These are phyloP conservation scores for Nannizzia gypsea DNA, from an alignment of 2,329 filamentous ascomycete genomes.

Conservation along the genomic window DNA sequence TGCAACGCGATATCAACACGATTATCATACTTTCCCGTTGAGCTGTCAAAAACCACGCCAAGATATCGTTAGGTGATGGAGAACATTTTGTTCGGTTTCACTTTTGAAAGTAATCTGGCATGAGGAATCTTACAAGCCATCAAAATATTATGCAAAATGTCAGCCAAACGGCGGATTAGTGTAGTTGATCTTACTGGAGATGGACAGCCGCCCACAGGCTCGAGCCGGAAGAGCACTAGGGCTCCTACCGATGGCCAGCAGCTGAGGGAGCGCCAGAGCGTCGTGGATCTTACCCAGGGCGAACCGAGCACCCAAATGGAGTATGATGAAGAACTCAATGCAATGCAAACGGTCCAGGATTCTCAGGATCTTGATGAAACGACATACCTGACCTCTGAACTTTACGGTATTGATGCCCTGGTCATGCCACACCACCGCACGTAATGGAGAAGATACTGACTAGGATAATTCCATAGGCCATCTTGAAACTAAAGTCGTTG, in stretches of 20 bases:
- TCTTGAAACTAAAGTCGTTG: constrained; percentile 47
- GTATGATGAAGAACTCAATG: constrained; percentile 27
- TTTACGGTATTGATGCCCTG: constrained; percentile 28
- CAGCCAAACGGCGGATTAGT: constrained; percentile 7
- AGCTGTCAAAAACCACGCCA: not conserved
- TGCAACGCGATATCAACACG: not conserved
- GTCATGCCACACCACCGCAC: too few species aligned
- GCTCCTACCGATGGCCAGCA: constrained; percentile 16
- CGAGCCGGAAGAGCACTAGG: constrained; percentile 1
- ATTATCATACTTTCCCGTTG: not conserved
- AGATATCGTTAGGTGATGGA: not conserved
- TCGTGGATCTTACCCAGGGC: constrained; percentile 23
- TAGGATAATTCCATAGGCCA: constrained; percentile 17
- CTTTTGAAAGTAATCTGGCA: not conserved
- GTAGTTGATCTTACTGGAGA: constrained; percentile 22
- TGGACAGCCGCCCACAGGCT: constrained; percentile 6
- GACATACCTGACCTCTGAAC: constrained; percentile 24
- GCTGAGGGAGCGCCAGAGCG: constrained; percentile 21
- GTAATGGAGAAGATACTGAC: not conserved
- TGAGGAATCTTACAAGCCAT: not conserved
- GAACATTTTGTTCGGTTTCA: not conserved
- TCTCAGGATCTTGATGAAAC: constrained; percentile 28
- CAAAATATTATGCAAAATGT: not conserved
- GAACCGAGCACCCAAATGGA: constrained; percentile 22
- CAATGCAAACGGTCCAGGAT: constrained; percentile 22